These are phyloP conservation scores for Tuctoria greenei DNA, from an alignment of 176 grass and related monocot genomes.

Conservation along the genomic window DNA sequence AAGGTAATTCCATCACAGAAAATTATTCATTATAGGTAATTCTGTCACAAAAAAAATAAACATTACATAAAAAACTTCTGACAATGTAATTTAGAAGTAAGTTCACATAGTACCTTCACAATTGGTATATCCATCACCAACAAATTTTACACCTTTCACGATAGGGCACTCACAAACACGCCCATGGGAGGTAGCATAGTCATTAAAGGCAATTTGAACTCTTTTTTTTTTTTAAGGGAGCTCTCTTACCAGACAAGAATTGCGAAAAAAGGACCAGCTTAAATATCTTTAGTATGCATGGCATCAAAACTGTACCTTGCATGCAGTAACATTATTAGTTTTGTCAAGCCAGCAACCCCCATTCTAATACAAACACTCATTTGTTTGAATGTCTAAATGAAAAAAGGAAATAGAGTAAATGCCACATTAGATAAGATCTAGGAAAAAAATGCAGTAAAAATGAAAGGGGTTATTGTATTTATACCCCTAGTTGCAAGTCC, in stretches of 20 bases:
- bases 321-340: constrained; percentile 69
- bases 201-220: constrained; percentile 12
- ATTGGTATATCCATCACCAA: constrained; percentile 82
- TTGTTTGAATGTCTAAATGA: constrained; percentile 75
- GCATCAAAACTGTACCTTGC: constrained; percentile 58
- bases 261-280: constrained; percentile 11
- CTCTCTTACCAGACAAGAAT: constrained; percentile 22
- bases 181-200: constrained; percentile 68
- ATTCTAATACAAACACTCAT: constrained; percentile 93
- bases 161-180: constrained; percentile 85
- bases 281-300: constrained; percentile 4
- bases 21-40: background rate
- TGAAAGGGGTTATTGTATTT: no score
- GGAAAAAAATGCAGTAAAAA: constrained; percentile 21
- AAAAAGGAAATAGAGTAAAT: constrained; percentile 13
- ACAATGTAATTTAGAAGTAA: constrained; percentile 30
- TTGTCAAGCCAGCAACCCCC: constrained; percentile 84
- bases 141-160: constrained; percentile 82
- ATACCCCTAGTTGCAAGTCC: no score
- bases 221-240: no score
- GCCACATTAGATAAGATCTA: constrained; percentile 26
- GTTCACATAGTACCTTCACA: constrained; percentile 67
- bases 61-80: constrained; percentile 26
- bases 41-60: background rate
- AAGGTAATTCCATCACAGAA: no score